These are phyloP conservation scores for Persicaria maculosa DNA, from an alignment of 148 eudicot genomes.

Conservation along the genomic window DNA sequence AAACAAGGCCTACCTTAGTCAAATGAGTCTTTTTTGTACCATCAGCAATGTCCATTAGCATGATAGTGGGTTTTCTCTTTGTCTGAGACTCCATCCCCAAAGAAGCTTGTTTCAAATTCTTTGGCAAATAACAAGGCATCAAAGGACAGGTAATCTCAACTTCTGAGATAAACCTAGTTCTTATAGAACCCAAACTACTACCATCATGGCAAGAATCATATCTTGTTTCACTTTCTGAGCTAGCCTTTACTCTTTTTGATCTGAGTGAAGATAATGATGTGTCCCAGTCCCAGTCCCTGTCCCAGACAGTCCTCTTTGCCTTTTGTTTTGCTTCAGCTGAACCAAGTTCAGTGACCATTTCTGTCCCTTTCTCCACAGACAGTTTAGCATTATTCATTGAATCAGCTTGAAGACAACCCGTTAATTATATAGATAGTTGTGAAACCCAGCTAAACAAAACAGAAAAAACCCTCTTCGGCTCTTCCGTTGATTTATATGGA, in stretches of 20 bases:
- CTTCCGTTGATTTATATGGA: not conserved
- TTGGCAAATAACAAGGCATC: conserved; percentile 15
- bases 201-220: conserved; percentile 18
- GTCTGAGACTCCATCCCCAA: conserved; percentile 6
- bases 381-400: conserved; percentile 17
- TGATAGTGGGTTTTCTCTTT: conserved; percentile 30
- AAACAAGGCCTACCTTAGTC: conserved; percentile 45
- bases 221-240: conserved; percentile 26
- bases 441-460: not conserved
- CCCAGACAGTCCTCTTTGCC: conserved; percentile 54
- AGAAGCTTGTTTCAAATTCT: conserved; percentile 18
- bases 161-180: conserved; percentile 16
- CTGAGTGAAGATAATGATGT: conserved; percentile 60
- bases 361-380: not conserved
- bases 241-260: conserved; percentile 80
- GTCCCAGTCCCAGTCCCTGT: conserved; percentile 26
- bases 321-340: conserved; percentile 19
- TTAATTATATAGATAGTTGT: not conserved
- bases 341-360: conserved; percentile 19
- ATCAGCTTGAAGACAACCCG: conserved; percentile 14
- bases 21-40: conserved; percentile 55
- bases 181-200: conserved; percentile 20
- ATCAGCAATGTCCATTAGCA: conserved; percentile 89
- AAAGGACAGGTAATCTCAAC: conserved; percentile 20
- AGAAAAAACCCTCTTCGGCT: not conserved